These are phyloP conservation scores for Bidens hawaiensis DNA, from an alignment of 140 eudicot genomes.

Conservation along the genomic window DNA sequence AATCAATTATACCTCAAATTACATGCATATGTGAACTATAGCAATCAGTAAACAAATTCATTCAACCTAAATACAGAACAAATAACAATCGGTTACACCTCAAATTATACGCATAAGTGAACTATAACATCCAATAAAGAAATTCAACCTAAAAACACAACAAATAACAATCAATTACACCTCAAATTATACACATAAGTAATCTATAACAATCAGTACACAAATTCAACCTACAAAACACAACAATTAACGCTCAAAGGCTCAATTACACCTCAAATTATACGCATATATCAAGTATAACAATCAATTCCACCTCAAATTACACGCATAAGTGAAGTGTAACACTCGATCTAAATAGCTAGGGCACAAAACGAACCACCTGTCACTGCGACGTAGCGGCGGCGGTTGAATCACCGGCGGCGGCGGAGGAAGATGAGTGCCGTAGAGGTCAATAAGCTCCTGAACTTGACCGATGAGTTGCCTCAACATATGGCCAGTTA, in stretches of 20 bases:
- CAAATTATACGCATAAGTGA: too few relatives aligned
- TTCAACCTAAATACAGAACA: background rate
- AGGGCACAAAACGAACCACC: slow-evolving; percentile 20
- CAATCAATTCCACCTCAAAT: background rate
- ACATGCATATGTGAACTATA: too few relatives aligned
- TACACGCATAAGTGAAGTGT: background rate
- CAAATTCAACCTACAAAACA: background rate
- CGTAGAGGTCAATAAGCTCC: slow-evolving; percentile 46
- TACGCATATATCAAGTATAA: too few relatives aligned
- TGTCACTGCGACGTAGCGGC: slow-evolving; percentile 7
- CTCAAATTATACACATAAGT: too few relatives aligned
- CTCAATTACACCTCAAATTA: too few relatives aligned
- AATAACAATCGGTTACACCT: too few relatives aligned
- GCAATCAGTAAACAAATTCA: background rate
- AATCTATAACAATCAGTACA: background rate
- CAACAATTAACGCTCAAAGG: too few relatives aligned
- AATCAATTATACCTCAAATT: too few relatives aligned
- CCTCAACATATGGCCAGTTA: slow-evolving; percentile 58
- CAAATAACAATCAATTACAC: background rate
- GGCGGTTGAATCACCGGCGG: slow-evolving; percentile 29
- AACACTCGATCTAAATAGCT: slow-evolving; percentile 14
- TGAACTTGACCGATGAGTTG: slow-evolving; percentile 68
- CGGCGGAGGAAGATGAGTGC: slow-evolving; percentile 32
- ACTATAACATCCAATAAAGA: too few relatives aligned
- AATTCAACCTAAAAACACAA: background rate